Percentiles rank a stretch among this genome's conserved stretches.
Conservation (phyloP, 345 rosid genomes). For the Gossypium anomalum region DNA sequence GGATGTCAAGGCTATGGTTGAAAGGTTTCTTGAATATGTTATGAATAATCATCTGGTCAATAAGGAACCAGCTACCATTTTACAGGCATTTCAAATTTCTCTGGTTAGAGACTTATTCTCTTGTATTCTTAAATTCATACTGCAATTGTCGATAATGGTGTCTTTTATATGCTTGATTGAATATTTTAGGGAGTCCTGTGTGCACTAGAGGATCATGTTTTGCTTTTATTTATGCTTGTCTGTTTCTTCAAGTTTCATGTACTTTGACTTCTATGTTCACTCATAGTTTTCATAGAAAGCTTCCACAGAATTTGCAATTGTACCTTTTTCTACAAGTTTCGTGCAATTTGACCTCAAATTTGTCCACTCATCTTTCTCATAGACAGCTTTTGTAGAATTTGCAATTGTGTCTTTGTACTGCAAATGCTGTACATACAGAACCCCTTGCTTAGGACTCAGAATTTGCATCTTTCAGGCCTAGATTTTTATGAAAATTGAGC, state of each 20-base stretch:
- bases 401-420: neutral
- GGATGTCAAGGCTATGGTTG: slow-evolving; percentile 50
- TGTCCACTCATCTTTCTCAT: neutral
- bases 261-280: neutral
- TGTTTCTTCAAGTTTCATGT: neutral
- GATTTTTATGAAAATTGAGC: neutral
- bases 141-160: neutral
- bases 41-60: slow-evolving; percentile 57
- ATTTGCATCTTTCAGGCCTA: neutral
- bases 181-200: neutral
- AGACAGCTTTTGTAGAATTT: neutral
- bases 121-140: neutral
- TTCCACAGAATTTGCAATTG: neutral
- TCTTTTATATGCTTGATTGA: neutral
- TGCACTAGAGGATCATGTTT: neutral
- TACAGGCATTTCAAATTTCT: slow-evolving; percentile 86
- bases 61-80: slow-evolving; percentile 47
- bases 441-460: neutral
- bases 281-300: neutral
- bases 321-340: neutral
- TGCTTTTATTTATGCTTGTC: neutral
- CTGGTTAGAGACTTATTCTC: slow-evolving; percentile 46
- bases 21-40: slow-evolving; percentile 61
- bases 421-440: neutral
- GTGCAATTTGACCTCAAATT: neutral